phyloP scores from a whole-genome alignment of 495 filamentous ascomycete genomes.

The Lophiotrema nucula region DNA sequence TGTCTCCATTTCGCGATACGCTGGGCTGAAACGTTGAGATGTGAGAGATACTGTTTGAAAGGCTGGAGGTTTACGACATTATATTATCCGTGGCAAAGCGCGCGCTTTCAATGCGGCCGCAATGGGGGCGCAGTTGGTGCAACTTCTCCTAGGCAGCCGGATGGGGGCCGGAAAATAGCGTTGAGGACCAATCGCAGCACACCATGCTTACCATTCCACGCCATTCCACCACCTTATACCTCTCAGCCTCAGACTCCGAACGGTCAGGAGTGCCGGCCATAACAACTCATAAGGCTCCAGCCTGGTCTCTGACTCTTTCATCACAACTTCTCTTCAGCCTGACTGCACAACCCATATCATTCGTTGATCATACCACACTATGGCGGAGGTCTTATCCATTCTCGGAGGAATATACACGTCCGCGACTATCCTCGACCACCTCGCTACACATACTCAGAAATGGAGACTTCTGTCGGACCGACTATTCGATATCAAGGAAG shows the following conservation, averaged over 20 bases:
- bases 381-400: neutral
- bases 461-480: constrained; percentile 15
- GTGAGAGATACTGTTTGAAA: neutral
- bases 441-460: constrained; percentile 5
- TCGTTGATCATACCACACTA: neutral
- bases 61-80: too few species aligned
- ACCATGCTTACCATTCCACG: neutral
- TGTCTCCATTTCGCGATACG: neutral
- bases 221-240: neutral
- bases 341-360: neutral
- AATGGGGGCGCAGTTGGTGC: neutral
- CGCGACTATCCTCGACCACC: neutral
- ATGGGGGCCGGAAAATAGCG: too few species aligned
- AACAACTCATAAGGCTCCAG: neutral
- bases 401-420: constrained; percentile 6
- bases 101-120: neutral
- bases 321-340: neutral
- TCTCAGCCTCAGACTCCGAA: constrained; percentile 5
- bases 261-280: neutral
- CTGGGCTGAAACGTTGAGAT: neutral
- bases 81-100: too few species aligned
- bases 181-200: constrained; percentile 19
- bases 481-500: constrained; percentile 19
- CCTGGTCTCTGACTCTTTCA: neutral
- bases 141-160: constrained; percentile 12